Evolutionary conservation across 139 green algal species (phyloP).

Genomic region (Tetradesmus lagerheimii): DNA sequence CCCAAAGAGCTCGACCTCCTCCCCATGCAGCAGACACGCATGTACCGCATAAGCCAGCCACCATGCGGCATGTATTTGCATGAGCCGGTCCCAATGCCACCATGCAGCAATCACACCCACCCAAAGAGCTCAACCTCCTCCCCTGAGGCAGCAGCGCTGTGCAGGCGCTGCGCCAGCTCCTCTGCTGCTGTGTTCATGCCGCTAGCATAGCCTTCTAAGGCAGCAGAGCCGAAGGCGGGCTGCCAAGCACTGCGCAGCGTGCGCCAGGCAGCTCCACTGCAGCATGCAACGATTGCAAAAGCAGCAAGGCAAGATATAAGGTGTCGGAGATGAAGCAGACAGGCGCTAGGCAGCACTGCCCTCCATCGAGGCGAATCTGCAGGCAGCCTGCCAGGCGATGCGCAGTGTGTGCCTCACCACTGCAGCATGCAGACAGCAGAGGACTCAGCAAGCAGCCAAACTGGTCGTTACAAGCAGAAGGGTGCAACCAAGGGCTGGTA

Average conservation of each 20-base stretch:
- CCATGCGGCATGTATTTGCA: too few relatives aligned
- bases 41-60: too few relatives aligned
- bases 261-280: slow-evolving; percentile 54
- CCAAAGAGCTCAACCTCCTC: background rate
- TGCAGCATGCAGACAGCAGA: too few relatives aligned
- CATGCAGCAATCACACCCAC: background rate
- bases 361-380: slow-evolving; percentile 46
- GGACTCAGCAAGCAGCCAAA: background rate
- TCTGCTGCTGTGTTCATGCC: slow-evolving; percentile 56
- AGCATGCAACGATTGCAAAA: too few relatives aligned
- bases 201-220: slow-evolving; percentile 50
- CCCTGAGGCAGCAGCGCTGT: slow-evolving; percentile 27
- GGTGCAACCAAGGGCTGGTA: too few relatives aligned
- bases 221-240: slow-evolving; percentile 56
- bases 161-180: slow-evolving; percentile 51
- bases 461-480: too few relatives aligned
- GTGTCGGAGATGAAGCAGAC: too few relatives aligned
- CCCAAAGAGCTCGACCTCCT: background rate
- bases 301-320: too few relatives aligned
- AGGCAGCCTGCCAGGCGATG: slow-evolving; percentile 64
- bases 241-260: slow-evolving; percentile 56
- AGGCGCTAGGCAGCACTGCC: slow-evolving; percentile 54
- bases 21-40: too few relatives aligned
- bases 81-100: too few relatives aligned
- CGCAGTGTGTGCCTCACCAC: slow-evolving; percentile 54